Evolutionary conservation across 2,329 filamentous ascomycete species (phyloP).

Genomic region (Zasmidium angulare): DNA sequence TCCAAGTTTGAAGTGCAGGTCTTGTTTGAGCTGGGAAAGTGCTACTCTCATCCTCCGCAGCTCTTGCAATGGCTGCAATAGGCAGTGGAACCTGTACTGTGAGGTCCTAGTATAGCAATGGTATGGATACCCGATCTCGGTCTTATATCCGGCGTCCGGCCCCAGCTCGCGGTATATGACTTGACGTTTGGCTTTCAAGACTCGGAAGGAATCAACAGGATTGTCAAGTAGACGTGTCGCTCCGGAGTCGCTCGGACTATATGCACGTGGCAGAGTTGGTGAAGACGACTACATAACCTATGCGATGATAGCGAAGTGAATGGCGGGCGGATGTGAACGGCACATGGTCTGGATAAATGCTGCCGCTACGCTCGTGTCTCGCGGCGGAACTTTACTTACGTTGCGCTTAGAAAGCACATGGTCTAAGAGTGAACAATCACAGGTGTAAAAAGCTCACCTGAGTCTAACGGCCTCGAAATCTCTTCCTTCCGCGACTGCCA

Average conservation of each 20-base stretch:
- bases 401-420: not conserved
- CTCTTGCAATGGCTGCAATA: no score
- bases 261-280: not conserved
- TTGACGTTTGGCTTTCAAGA: not conserved
- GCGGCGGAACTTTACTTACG: not conserved
- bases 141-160: not conserved
- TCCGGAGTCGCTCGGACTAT: not conserved
- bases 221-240: not conserved
- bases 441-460: not conserved
- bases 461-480: not conserved
- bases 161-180: not conserved
- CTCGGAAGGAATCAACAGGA: not conserved
- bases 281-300: not conserved
- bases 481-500: not conserved
- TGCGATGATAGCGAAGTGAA: not conserved
- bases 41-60: no score
- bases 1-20: no score
- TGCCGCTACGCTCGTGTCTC: not conserved
- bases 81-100: no score
- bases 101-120: no score
- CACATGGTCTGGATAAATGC: not conserved
- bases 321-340: not conserved
- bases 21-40: no score
- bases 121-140: not conserved
- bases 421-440: not conserved